Evolutionary conservation across 306 rosid species (phyloP), one percentile per base, ranked within the genome.

Genomic region (Lathyrus oleraceus): DNA sequence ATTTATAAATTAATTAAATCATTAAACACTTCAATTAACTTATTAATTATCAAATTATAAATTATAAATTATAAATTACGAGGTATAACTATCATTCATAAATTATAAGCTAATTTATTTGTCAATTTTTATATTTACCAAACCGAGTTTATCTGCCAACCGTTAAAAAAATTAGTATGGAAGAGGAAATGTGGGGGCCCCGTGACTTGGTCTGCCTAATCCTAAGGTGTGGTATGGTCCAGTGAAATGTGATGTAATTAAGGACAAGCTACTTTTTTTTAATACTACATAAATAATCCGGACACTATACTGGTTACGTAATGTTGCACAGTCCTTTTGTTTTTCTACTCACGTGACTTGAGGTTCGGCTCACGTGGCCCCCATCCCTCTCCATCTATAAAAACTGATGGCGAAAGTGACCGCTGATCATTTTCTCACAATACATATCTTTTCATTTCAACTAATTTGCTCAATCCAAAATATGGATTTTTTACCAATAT

Each of bases 351-450:
- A 88, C 87, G 88, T 85, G 90, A 84, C 71, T 56, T 70, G 40
- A 54, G 75, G 78, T 83, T 84, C 81, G 76, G 40, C 76, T 79
- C 80, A 64, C 80, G 82, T 83, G 85, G 84, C 57, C 86, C 84
- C 84, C 87, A 65, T 67, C 71, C 80, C 45, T 54, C 27, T 48
- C 62, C 49, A 8, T 32, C 58, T 12, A 48, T 51, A 68, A 57
- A 57, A 54, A 56, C 65, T 11, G 10, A 43, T 11, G 10, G 17
- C 63, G 63, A 82, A 48, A 76, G 43, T 19, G 81, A 87, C 76
- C 38, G 19, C 56, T 56, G 35, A 61, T 87, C 76, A 64, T 80
- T 51, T 78, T 61, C 76, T 63, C 60, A 35, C 76, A 73, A 67
- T 74, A 66, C 81, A 47, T 81, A 3, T 51, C 0, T 7, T 25